Conservation (phyloP, 768 basidiomycete genomes). For the Lyophyllum semitale region DNA sequence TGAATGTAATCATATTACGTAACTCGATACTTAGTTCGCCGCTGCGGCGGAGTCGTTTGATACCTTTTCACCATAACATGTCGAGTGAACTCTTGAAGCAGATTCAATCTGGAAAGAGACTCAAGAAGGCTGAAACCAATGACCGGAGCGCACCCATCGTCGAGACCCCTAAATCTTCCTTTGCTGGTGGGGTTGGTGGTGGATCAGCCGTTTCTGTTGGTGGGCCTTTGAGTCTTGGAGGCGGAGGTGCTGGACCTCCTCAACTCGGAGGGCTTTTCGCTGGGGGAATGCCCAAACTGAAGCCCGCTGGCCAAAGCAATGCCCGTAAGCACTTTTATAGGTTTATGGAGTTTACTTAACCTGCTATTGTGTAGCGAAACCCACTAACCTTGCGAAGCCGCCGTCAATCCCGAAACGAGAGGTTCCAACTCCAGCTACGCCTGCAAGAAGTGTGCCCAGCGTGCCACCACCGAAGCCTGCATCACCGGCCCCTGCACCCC, state of each 20-base stretch:
- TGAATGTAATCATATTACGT: slow-evolving; percentile 9
- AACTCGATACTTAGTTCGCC: slow-evolving; percentile 1
- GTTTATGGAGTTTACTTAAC: slow-evolving; percentile 1
- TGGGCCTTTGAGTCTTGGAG: slow-evolving; percentile 21
- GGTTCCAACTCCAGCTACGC: slow-evolving; percentile 12
- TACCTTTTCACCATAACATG: slow-evolving; percentile 43
- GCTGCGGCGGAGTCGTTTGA: background rate
- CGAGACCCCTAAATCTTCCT: slow-evolving; percentile 44
- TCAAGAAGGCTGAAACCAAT: slow-evolving; percentile 83
- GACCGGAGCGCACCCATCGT: slow-evolving; percentile 75
- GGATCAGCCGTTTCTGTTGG: slow-evolving; percentile 34
- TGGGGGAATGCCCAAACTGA: slow-evolving; percentile 89
- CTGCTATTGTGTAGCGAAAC: slow-evolving; percentile 49
- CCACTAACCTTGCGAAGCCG: slow-evolving; percentile 64
- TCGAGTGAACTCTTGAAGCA: slow-evolving; percentile 75
- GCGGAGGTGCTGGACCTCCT: slow-evolving; percentile 53
- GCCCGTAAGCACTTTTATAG: slow-evolving; percentile 42
- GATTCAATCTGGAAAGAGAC: slow-evolving; percentile 78
- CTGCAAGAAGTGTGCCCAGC: background rate
- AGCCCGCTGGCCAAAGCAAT: slow-evolving; percentile 68
- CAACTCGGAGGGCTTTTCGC: slow-evolving; percentile 87
- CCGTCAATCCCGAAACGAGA: slow-evolving; percentile 62
- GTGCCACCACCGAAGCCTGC: slow-evolving; percentile 21
- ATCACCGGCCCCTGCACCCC: slow-evolving; percentile 35
- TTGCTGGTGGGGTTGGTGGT: slow-evolving; percentile 41